Percentiles rank a stretch among this genome's conserved stretches.
Conservation (phyloP, 1,284 basidiomycete genomes). For the Trichosporon faecale region DNA sequence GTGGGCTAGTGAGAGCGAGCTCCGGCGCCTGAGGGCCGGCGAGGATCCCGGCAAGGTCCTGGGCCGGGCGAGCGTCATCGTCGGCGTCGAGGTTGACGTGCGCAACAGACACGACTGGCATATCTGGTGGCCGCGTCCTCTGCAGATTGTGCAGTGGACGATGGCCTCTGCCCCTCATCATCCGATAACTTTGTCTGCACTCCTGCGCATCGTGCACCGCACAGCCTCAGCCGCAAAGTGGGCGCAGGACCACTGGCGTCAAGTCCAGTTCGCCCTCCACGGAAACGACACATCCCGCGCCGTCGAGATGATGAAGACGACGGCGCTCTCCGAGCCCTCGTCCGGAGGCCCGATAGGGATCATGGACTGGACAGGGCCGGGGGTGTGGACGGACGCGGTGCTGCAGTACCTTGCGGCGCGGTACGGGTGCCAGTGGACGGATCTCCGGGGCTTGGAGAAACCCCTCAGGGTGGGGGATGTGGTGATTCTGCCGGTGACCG, state of each 20-base stretch:
- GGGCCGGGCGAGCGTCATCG: constrained; percentile 44
- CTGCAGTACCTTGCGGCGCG: constrained; percentile 42
- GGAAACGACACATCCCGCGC: neutral
- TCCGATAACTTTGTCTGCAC: constrained; percentile 43
- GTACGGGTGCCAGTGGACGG: constrained; percentile 47
- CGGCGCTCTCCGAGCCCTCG: constrained; percentile 33
- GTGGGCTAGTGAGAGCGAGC: constrained; percentile 27
- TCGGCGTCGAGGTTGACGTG: constrained; percentile 53
- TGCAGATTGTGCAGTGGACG: constrained; percentile 55
- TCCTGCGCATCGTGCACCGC: constrained; percentile 42
- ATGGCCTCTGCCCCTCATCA: constrained; percentile 46
- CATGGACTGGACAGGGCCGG: constrained; percentile 51
- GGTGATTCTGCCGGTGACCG: constrained; percentile 50
- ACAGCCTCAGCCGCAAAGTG: constrained; percentile 43
- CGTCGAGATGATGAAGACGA: constrained; percentile 22
- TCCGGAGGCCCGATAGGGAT: constrained; percentile 49
- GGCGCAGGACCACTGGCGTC: constrained; percentile 28
- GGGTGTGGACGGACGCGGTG: constrained; percentile 50
- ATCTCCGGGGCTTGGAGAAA: constrained; percentile 37
- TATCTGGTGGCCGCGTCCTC: constrained; percentile 50
- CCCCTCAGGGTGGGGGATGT: constrained; percentile 51
- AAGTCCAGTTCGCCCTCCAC: constrained; percentile 15
- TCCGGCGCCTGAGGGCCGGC: constrained; percentile 26
- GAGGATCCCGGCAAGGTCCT: constrained; percentile 32
- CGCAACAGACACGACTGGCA: constrained; percentile 50